A percentile compares a stretch with the other conserved stretches of the same genome.
These are phyloP conservation scores for Echites panduratus DNA, from an alignment of 257 asterid species.

Conservation along the genomic window DNA sequence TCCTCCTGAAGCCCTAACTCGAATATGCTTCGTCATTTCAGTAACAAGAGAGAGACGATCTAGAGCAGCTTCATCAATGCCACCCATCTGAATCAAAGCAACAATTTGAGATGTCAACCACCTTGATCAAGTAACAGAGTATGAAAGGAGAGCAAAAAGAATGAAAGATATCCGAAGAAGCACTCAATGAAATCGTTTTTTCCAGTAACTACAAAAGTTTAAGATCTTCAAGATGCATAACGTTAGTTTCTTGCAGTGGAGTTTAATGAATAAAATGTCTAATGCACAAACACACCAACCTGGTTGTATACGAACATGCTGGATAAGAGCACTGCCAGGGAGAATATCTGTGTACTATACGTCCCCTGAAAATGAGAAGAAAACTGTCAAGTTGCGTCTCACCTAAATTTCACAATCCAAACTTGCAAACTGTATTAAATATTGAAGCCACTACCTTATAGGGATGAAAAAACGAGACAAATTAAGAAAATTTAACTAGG, in stretches of 20 bases:
- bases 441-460: background rate
- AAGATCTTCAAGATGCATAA: constrained; percentile 3
- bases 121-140: background rate
- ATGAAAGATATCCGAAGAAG: background rate
- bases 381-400: background rate
- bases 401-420: background rate
- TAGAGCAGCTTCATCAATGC: constrained; percentile 97
- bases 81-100: constrained; percentile 76
- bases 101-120: background rate
- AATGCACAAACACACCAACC: constrained; percentile 37
- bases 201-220: background rate
- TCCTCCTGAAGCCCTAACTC: constrained; percentile 91
- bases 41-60: constrained; percentile 98
- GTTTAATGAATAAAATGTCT: background rate
- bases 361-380: constrained; percentile 67
- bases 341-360: constrained; percentile 92
- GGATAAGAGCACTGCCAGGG: constrained; percentile 91
- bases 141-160: background rate
- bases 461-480: background rate
- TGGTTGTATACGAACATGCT: constrained; percentile 97
- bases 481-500: background rate
- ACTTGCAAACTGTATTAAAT: background rate
- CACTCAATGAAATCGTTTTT: background rate
- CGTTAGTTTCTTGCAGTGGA: background rate
- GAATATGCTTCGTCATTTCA: constrained; percentile 98